Evolutionary conservation across 148 eudicot genomes (phyloP).

Genomic region (Cornus florida): DNA sequence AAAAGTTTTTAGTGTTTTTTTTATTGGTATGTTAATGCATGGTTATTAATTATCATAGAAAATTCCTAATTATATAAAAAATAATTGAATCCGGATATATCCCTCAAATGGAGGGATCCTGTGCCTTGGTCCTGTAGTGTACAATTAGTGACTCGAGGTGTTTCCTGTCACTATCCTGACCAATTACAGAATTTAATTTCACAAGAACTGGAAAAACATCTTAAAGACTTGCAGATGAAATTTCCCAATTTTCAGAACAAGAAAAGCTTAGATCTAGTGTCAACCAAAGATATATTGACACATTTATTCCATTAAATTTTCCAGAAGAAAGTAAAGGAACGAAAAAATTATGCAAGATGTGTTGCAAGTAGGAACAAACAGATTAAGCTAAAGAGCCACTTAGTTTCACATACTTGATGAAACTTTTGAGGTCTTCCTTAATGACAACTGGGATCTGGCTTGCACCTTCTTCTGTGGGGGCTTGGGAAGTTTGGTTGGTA

Average conservation of each 20-base stretch:
- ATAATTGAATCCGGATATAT: too few species aligned
- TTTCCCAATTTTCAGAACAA: not conserved
- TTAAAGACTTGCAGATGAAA: too few species aligned
- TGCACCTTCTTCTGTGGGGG: slow-evolving; percentile 58
- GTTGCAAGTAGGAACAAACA: not conserved
- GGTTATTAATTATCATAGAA: too few species aligned
- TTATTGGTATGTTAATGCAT: too few species aligned
- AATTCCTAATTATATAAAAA: too few species aligned
- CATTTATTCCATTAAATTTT: not conserved
- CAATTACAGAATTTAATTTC: not conserved
- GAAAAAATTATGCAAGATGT: not conserved
- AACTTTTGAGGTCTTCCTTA: slow-evolving; percentile 47
- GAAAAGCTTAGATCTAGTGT: too few species aligned
- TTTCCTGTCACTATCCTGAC: not conserved
- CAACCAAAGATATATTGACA: too few species aligned
- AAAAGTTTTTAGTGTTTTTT: too few species aligned
- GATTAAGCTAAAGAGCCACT: not conserved
- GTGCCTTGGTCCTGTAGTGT: too few species aligned
- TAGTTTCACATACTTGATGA: slow-evolving; percentile 51
- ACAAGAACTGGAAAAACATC: not conserved
- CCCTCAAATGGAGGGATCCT: too few species aligned
- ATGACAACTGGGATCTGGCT: slow-evolving; percentile 46
- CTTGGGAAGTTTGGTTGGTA: slow-evolving; percentile 62
- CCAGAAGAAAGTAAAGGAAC: not conserved
- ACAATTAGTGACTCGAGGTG: too few species aligned